These are phyloP conservation scores for Fennellomyces sp. DNA, from an alignment of 371 early-diverging fungal genomes.

Conservation along the genomic window DNA sequence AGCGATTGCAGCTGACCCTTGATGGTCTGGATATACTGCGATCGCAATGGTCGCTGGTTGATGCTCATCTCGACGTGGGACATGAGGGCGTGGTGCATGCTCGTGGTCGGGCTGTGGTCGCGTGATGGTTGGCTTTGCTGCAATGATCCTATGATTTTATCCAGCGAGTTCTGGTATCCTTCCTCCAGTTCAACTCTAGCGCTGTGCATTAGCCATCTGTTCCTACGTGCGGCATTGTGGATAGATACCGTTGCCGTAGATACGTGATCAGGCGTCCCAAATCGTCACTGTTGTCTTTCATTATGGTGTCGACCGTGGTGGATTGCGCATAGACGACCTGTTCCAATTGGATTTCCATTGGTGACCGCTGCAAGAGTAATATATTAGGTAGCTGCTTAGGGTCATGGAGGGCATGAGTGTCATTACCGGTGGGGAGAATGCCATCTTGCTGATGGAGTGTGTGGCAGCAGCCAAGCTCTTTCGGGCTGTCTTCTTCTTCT, in stretches of 20 bases:
- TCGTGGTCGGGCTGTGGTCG: background rate
- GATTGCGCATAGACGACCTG: slow-evolving; percentile 29
- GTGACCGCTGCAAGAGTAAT: background rate
- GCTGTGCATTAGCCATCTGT: background rate
- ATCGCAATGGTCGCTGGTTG: slow-evolving; percentile 11
- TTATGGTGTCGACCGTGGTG: slow-evolving; percentile 8
- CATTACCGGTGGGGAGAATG: background rate
- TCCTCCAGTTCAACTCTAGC: slow-evolving; percentile 27
- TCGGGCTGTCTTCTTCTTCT: slow-evolving; percentile 1
- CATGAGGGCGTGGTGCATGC: slow-evolving; percentile 10
- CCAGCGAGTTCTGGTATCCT: slow-evolving; percentile 25
- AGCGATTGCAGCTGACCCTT: slow-evolving; percentile 19
- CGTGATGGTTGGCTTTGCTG: slow-evolving; percentile 11
- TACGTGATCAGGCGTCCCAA: slow-evolving; percentile 13
- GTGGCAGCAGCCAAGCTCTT: slow-evolving; percentile 2
- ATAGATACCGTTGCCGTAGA: slow-evolving; percentile 27
- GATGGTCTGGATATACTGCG: slow-evolving; percentile 24
- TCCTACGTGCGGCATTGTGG: too few relatives aligned
- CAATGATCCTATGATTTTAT: slow-evolving; percentile 12
- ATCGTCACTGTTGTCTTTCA: slow-evolving; percentile 19
- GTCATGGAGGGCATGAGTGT: background rate
- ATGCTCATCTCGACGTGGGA: slow-evolving; percentile 15
- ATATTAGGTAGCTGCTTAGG: background rate
- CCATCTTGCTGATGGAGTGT: slow-evolving; percentile 1
- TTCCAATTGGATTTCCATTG: slow-evolving; percentile 10